Percentiles rank a stretch among this genome's conserved stretches.
phyloP scores from a whole-genome alignment of 140 eudicot species.

The Ambrosia hybrid region DNA sequence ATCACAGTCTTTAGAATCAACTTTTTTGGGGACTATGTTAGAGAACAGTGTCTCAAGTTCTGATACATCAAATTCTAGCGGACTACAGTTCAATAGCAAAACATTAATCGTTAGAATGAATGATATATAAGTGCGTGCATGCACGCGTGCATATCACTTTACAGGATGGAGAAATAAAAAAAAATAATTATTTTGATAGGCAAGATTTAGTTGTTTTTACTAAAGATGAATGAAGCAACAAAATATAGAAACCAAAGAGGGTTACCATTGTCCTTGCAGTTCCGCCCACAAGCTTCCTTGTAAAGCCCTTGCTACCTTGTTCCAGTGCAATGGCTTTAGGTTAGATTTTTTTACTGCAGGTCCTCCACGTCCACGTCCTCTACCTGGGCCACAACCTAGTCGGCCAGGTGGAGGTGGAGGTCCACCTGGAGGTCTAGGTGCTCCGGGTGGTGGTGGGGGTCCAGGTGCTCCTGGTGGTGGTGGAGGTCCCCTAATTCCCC shows the following conservation, averaged over 20 bases:
- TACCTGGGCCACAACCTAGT: constrained; percentile 37
- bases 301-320: constrained; percentile 78
- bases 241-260: constrained; percentile 7
- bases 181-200: background rate
- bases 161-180: background rate
- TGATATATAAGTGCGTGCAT: constrained; percentile 1
- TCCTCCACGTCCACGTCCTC: constrained; percentile 74
- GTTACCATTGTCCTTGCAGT: constrained; percentile 44
- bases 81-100: constrained; percentile 34
- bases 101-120: constrained; percentile 31
- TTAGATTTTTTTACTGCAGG: constrained; percentile 54
- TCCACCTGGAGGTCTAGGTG: constrained; percentile 71
- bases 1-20: constrained; percentile 47
- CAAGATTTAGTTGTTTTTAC: background rate
- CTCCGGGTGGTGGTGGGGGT: constrained; percentile 57
- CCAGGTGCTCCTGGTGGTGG: constrained; percentile 62
- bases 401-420: constrained; percentile 50
- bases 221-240: constrained; percentile 12
- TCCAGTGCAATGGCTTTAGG: constrained; percentile 81
- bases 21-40: constrained; percentile 55
- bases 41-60: constrained; percentile 89
- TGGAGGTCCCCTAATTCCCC: constrained; percentile 57
- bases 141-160: background rate
- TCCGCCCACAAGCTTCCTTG: constrained; percentile 94
- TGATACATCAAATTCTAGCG: constrained; percentile 62